Evolutionary conservation across 495 filamentous ascomycete genomes (phyloP).

Genomic region (Neurospora sp.): DNA sequence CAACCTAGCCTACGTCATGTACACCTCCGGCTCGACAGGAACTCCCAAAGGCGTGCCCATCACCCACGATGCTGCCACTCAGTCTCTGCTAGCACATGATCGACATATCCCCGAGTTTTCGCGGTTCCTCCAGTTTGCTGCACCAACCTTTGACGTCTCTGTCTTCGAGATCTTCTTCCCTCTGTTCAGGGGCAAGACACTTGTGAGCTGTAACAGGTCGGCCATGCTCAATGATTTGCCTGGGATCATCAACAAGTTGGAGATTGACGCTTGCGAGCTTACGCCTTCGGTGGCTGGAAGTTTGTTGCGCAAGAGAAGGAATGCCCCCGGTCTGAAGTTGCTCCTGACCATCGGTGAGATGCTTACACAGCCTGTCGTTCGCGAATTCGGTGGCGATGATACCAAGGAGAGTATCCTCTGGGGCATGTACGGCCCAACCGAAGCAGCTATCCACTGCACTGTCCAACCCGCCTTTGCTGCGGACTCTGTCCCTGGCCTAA

Average conservation of each 20-base stretch:
- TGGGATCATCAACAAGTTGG: slow-evolving; percentile 47
- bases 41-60: slow-evolving; percentile 75
- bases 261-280: slow-evolving; percentile 71
- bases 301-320: slow-evolving; percentile 48
- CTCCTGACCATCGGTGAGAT: slow-evolving; percentile 83
- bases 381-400: slow-evolving; percentile 54
- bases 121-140: slow-evolving; percentile 78
- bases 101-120: slow-evolving; percentile 58
- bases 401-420: slow-evolving; percentile 46
- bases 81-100: slow-evolving; percentile 69
- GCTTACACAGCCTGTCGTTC: slow-evolving; percentile 60
- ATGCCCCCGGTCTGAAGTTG: slow-evolving; percentile 50
- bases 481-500: slow-evolving; percentile 47
- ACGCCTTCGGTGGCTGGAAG: slow-evolving; percentile 72
- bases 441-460: slow-evolving; percentile 66
- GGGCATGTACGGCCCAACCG: slow-evolving; percentile 84
- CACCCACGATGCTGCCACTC: slow-evolving; percentile 65
- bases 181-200: slow-evolving; percentile 54
- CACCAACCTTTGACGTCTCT: slow-evolving; percentile 80
- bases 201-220: slow-evolving; percentile 55
- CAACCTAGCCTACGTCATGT: slow-evolving; percentile 78
- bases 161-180: slow-evolving; percentile 87
- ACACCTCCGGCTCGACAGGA: slow-evolving; percentile 85
- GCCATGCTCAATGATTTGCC: slow-evolving; percentile 62
- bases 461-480: slow-evolving; percentile 26